Evolutionary conservation across 1,284 basidiomycete genomes (phyloP), one percentile per base, ranked within the genome.

Genomic region (Malassezia furfur): DNA sequence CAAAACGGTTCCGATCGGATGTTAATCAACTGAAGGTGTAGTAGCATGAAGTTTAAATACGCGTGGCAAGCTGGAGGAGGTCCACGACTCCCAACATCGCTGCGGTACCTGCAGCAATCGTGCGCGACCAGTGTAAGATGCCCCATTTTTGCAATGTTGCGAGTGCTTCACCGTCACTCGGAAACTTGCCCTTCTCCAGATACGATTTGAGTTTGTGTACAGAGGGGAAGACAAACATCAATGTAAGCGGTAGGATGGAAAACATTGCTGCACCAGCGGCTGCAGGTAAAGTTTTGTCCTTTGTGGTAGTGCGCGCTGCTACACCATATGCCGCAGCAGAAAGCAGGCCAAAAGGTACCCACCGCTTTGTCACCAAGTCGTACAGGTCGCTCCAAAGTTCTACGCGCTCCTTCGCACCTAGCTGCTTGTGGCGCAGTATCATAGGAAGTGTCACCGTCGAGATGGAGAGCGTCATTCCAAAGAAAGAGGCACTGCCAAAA

Each of bases 311-410:
- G 9, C 3, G 3, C 7, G 46, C 46, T 10, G 46, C 46, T 9
- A 9, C 46, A 4, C 12, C 32, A n/a, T 21, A 48, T 9, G 46
- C 46, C 12, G 12, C 32, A 9, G 32, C 15, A 4, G 22, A 31
- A 2, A 48, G 28, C 19, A 37, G 32, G 11, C 31, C 46, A 21
- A 36, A 35, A 5, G 46, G 46, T 19, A 48, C 46, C 46, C 46
- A 48, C 5, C 34, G 21, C 34, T 17, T 10, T 19, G 25, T 30
- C 21, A 37, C 34, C 5, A 36, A 32, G 32, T 36, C 34, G 31
- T 48, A 48, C 22, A 48, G 9, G 37, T 37, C 34, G 32, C 32
- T 36, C 46, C 46, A 48, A 6, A 48, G 46, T 32, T 48, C 34
- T 5, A 48, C 32, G 6, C 34, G 31, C 34, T 48, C 28, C 15